Evolutionary conservation across 768 basidiomycete species (phyloP).

Genomic region (Clitopilus hobsonii): DNA sequence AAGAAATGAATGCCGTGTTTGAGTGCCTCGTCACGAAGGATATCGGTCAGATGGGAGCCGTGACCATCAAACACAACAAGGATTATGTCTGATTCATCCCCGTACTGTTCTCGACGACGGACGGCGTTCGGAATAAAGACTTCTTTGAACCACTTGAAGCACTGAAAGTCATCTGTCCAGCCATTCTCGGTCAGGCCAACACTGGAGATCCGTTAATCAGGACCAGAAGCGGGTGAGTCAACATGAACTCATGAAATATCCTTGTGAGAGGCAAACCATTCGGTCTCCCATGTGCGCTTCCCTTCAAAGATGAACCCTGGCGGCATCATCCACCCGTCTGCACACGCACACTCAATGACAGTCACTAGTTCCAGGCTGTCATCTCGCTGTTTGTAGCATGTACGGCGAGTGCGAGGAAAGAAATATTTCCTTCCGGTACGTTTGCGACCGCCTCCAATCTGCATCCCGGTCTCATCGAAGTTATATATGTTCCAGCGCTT

Average conservation of each 20-base stretch:
- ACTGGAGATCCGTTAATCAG: constrained; percentile 6
- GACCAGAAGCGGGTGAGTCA: background rate
- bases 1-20: constrained; percentile 24
- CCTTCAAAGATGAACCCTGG: background rate
- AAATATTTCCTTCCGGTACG: background rate
- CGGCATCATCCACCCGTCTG: background rate
- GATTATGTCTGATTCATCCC: constrained; percentile 13
- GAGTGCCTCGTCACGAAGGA: constrained; percentile 15
- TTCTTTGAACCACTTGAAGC: constrained; percentile 22
- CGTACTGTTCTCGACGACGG: background rate
- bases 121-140: constrained; percentile 22
- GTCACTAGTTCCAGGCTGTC: background rate
- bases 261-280: background rate
- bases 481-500: background rate
- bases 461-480: background rate
- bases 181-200: constrained; percentile 23
- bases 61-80: constrained; percentile 32
- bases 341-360: background rate
- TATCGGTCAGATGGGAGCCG: constrained; percentile 21
- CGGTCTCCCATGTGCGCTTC: background rate
- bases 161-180: constrained; percentile 28
- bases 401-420: background rate
- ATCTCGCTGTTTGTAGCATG: background rate
- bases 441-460: background rate
- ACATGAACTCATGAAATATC: background rate